These are phyloP conservation scores for Hymenoscyphus occultus DNA, from an alignment of 2,329 filamentous ascomycete genomes.

Conservation along the genomic window DNA sequence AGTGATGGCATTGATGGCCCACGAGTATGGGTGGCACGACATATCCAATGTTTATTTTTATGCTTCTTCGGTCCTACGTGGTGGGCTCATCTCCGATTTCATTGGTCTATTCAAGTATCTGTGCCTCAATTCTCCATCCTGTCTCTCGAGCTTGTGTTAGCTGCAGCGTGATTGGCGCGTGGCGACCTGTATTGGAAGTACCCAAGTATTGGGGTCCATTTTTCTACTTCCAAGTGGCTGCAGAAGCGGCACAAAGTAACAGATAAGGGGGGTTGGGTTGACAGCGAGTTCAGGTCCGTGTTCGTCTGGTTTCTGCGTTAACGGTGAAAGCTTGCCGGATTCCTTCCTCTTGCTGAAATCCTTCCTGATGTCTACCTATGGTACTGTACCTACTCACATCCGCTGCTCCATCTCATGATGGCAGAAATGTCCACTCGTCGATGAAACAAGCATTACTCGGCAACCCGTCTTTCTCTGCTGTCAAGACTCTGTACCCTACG, in stretches of 20 bases:
- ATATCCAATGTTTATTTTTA: background rate
- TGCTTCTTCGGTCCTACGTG: background rate
- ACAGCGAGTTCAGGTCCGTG: background rate
- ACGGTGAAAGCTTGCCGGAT: background rate
- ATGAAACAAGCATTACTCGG: background rate
- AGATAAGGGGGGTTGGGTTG: background rate
- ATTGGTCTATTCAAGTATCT: conserved; percentile 1
- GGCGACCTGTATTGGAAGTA: background rate
- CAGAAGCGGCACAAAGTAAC: background rate
- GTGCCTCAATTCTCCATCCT: background rate
- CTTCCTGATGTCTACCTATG: background rate
- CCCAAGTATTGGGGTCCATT: too few species aligned
- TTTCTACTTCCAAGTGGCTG: background rate
- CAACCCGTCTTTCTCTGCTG: background rate
- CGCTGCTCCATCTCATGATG: background rate
- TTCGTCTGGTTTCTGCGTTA: background rate
- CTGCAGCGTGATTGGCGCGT: background rate
- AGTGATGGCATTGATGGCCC: background rate
- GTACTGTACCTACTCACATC: too few species aligned
- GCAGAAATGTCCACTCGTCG: background rate
- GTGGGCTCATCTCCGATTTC: background rate
- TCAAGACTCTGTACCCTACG: background rate
- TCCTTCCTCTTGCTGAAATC: background rate
- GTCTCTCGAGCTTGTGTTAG: background rate
- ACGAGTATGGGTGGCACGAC: background rate